phyloP scores from a whole-genome alignment of 2,329 filamentous ascomycete species.

The Nigrograna mackinnonii region DNA sequence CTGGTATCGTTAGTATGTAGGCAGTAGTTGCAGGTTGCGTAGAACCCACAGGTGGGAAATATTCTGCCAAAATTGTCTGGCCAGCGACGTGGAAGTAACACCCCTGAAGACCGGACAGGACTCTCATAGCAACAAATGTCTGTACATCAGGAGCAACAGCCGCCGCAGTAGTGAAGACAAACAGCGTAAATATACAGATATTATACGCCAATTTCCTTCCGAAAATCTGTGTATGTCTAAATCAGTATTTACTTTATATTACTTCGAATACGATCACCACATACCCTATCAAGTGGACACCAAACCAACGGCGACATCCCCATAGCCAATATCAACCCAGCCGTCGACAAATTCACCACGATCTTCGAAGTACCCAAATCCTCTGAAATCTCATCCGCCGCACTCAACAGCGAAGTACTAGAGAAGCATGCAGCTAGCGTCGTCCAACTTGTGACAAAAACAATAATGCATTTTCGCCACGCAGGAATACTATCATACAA shows the following conservation, averaged over 20 bases:
- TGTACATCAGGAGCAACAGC: conserved; percentile 12
- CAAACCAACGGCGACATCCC: conserved; percentile 15
- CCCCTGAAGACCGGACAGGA: conserved; percentile 16
- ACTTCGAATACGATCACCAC: too few relatives aligned
- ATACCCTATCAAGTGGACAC: conserved; percentile 13
- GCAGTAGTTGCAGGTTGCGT: too few relatives aligned
- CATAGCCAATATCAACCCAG: conserved; percentile 19
- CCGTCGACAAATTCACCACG: conserved; percentile 14
- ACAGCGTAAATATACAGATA: not conserved
- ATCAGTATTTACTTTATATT: too few relatives aligned
- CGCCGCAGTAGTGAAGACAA: conserved; percentile 5
- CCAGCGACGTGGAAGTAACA: conserved; percentile 20
- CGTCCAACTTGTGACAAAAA: conserved; percentile 48
- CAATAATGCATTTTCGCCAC: conserved; percentile 42
- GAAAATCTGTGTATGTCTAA: too few relatives aligned
- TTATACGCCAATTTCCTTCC: not conserved
- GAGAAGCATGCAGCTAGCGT: conserved; percentile 46
- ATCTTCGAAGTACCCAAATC: conserved; percentile 40
- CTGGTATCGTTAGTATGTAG: too few relatives aligned
- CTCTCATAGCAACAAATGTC: conserved; percentile 16
- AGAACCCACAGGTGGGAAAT: conserved; percentile 17
- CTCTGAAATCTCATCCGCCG: conserved; percentile 43
- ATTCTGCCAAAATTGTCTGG: conserved; percentile 20
- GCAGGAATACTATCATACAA: conserved; percentile 9
- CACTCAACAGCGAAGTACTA: conserved; percentile 46